These are phyloP conservation scores for Crepidotus sp. DNA, from an alignment of 1,284 basidiomycete species.

Conservation along the genomic window DNA sequence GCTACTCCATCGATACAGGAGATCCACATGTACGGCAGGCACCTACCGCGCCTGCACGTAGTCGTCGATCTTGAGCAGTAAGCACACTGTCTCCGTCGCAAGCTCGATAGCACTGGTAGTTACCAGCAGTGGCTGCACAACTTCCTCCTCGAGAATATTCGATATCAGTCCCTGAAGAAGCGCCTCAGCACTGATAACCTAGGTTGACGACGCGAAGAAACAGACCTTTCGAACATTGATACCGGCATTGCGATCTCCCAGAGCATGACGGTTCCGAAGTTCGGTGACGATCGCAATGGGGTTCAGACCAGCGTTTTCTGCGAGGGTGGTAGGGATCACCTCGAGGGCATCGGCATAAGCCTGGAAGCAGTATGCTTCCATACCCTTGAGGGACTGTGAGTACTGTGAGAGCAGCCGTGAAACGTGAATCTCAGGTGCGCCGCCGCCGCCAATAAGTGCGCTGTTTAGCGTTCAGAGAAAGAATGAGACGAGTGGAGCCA, in stretches of 20 bases:
- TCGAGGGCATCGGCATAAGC: slow-evolving; percentile 97
- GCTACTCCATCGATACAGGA: neutral
- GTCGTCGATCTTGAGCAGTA: slow-evolving; percentile 95
- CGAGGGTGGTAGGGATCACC: slow-evolving; percentile 95
- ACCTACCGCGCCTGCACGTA: slow-evolving; percentile 71
- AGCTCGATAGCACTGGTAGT: slow-evolving; percentile 94
- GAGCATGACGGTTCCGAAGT: slow-evolving; percentile 90
- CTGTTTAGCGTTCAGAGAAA: slow-evolving; percentile 39
- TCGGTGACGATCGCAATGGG: slow-evolving; percentile 99
- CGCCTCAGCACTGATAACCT: slow-evolving; percentile 6
- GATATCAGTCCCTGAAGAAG: slow-evolving; percentile 77
- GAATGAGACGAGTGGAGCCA: neutral
- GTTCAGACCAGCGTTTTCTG: slow-evolving; percentile 97
- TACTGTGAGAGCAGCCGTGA: slow-evolving; percentile 91
- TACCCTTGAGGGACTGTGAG: slow-evolving; percentile 91
- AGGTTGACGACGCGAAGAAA: slow-evolving; percentile 4
- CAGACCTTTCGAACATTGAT: slow-evolving; percentile 95
- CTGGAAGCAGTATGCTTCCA: slow-evolving; percentile 99
- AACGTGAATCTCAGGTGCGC: slow-evolving; percentile 97
- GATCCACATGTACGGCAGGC: neutral
- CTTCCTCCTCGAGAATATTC: slow-evolving; percentile 95
- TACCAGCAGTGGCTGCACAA: slow-evolving; percentile 93
- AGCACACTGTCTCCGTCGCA: slow-evolving; percentile 94
- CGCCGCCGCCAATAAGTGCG: slow-evolving; percentile 93
- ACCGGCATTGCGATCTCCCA: slow-evolving; percentile 91